A percentile compares a stretch with the other conserved stretches of the same genome.
These are phyloP conservation scores for Byssochlamys sp. DNA, from an alignment of 2,329 filamentous ascomycete species.

Conservation along the genomic window DNA sequence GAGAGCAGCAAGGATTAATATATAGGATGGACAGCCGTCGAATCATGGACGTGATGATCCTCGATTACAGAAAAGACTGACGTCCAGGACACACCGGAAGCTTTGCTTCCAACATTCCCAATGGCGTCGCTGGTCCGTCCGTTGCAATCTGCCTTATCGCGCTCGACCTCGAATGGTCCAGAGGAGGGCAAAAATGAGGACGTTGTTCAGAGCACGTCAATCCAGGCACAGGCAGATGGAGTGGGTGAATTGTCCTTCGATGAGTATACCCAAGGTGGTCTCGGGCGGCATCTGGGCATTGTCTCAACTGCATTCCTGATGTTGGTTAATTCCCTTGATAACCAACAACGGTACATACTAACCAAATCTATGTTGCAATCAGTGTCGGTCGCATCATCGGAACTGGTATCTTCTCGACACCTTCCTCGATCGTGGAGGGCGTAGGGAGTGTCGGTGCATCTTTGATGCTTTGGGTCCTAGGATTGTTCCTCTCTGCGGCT, in stretches of 20 bases:
- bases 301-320: constrained; percentile 16
- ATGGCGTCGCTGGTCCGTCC: not conserved
- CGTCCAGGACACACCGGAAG: not conserved
- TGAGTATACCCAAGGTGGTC: constrained; percentile 13
- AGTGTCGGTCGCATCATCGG: constrained; percentile 48
- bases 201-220: not conserved
- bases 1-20: not conserved
- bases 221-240: not conserved
- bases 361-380: not conserved
- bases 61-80: not conserved
- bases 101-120: not conserved
- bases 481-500: constrained; percentile 50
- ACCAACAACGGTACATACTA: not conserved
- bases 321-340: constrained; percentile 7
- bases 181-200: not conserved
- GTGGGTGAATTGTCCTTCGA: constrained; percentile 13
- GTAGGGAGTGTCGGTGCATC: constrained; percentile 57
- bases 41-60: not conserved
- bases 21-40: not conserved
- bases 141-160: not conserved
- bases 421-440: constrained; percentile 53
- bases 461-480: constrained; percentile 53
- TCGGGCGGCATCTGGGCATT: constrained; percentile 14
- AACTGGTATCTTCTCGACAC: constrained; percentile 61
- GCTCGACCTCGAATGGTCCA: not conserved